These are phyloP conservation scores for Chlorella ohadii DNA, from an alignment of 139 green algal species.

Conservation along the genomic window DNA sequence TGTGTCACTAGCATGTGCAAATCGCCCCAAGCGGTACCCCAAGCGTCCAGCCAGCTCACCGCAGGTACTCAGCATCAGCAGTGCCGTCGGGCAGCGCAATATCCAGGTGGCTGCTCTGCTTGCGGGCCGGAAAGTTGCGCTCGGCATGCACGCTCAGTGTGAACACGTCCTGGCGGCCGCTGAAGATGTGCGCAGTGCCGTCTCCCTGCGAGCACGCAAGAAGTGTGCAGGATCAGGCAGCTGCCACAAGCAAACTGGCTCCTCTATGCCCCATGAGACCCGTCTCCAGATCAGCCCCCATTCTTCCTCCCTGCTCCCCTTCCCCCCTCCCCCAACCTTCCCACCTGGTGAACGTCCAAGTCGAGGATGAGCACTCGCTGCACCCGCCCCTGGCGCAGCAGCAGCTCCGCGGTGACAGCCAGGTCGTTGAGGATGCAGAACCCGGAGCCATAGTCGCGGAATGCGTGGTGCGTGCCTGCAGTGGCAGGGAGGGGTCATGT, in stretches of 20 bases:
- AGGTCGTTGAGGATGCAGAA: constrained; percentile 95
- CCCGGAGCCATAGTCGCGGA: constrained; percentile 69
- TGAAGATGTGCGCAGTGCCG: constrained; percentile 70
- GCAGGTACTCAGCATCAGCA: constrained; percentile 70
- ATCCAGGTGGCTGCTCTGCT: constrained; percentile 75
- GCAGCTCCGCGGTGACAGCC: constrained; percentile 66
- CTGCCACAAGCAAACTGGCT: background rate
- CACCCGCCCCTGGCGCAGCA: constrained; percentile 55
- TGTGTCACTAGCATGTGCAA: too few relatives aligned
- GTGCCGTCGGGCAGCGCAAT: constrained; percentile 75
- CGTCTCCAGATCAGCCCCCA: too few relatives aligned
- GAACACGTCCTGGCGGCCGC: constrained; percentile 52
- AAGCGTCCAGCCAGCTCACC: background rate
- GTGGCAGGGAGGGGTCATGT: background rate
- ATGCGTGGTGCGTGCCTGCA: constrained; percentile 84
- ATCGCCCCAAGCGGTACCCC: too few relatives aligned
- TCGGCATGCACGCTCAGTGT: constrained; percentile 83
- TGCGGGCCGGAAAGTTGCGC: constrained; percentile 88
- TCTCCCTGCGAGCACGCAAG: constrained; percentile 55
- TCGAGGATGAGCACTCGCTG: constrained; percentile 85
- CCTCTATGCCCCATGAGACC: too few relatives aligned
- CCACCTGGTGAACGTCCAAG: constrained; percentile 92
- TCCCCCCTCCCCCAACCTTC: too few relatives aligned
- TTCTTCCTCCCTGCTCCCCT: too few relatives aligned
- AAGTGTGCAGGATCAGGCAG: background rate